Evolutionary conservation across 225 moss, liverwort and hornwort species (phyloP), one percentile per base, ranked within the genome.

Genomic region (Climacium dendroides): DNA sequence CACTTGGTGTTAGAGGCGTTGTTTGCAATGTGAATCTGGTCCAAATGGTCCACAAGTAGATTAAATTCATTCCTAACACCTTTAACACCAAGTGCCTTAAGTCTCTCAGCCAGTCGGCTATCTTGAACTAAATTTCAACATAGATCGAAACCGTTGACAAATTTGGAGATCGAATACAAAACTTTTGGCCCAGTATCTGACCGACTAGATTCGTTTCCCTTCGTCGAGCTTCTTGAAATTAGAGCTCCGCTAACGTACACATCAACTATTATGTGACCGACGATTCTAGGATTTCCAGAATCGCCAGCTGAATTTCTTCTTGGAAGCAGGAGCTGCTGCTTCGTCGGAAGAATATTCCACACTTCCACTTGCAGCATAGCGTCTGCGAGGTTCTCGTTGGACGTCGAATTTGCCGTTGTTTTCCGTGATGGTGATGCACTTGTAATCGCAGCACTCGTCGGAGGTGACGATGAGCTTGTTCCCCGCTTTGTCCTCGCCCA

Each of bases 371-470:
- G 25, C 76, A 17, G 53, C 76, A 37, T 20, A 65, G 35, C 57
- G 65, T 73, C 72, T 18, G 9, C 92, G 88, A 78, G 90, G 90
- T 83, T 59, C 92, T 54, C 77, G 60, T 13, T 58, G 9, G n/a
- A 92, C 74, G 13, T 90, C 78, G 26, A 92, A 89, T 61, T 83
- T 74, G 65, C 92, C 90, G 23, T 89, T 73, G 3, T 19, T 85
- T 83, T 92, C 89, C 45, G 75, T 85, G 61, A 90, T 87, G 34
- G 90, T 87, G 81, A 90, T 92, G 88, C 86, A 43, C 86, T 83
- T 84, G 81, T 90, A 88, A 45, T 92, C 92, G 43, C 88, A 90
- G 45, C 87, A 92, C 26, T 92, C 92, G 54, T 92, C 89, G 18
- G 90, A 90, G 41, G 85, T 92, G 84, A 92, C 85, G 58, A 92